These are phyloP conservation scores for Yamadazyma mexicana DNA, from an alignment of 1,139 yeast species.

Conservation along the genomic window DNA sequence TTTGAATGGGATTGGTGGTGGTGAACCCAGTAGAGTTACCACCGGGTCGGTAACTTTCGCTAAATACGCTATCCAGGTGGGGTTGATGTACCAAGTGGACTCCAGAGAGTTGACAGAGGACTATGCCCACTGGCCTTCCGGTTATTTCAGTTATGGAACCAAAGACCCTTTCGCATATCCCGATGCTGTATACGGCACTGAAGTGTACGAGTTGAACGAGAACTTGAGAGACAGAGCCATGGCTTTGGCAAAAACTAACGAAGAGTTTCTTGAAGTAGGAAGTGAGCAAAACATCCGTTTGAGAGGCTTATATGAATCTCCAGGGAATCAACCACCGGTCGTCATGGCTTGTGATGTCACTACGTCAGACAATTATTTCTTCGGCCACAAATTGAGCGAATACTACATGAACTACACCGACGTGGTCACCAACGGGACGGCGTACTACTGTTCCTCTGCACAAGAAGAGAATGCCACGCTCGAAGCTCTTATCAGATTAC, in stretches of 20 bases:
- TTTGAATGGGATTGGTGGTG: constrained; percentile 69
- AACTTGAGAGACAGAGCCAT: constrained; percentile 60
- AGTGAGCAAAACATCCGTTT: constrained; percentile 41
- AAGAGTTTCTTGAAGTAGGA: constrained; percentile 41
- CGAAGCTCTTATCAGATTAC: constrained; percentile 58
- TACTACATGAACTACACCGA: constrained; percentile 49
- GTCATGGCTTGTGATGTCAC: constrained; percentile 58
- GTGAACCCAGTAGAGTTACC: constrained; percentile 50
- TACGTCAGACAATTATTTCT: constrained; percentile 63
- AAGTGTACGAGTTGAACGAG: constrained; percentile 63
- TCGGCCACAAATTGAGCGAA: constrained; percentile 52
- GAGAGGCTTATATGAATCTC: constrained; percentile 47
- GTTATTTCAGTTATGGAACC: constrained; percentile 60
- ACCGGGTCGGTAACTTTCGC: constrained; percentile 62
- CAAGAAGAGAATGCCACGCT: constrained; percentile 71
- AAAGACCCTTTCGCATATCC: constrained; percentile 54
- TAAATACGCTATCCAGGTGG: constrained; percentile 63
- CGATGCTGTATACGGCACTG: constrained; percentile 59
- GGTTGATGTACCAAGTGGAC: constrained; percentile 56
- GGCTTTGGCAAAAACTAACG: constrained; percentile 46
- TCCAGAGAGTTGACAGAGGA: constrained; percentile 46
- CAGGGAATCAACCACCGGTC: constrained; percentile 52
- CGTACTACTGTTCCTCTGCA: constrained; percentile 60
- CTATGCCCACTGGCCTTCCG: constrained; percentile 58
- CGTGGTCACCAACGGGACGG: constrained; percentile 59